Percentiles rank a stretch among this genome's conserved stretches.
Conservation (phyloP, 169 alveolate genomes). For the Plasmodium vivax region DNA sequence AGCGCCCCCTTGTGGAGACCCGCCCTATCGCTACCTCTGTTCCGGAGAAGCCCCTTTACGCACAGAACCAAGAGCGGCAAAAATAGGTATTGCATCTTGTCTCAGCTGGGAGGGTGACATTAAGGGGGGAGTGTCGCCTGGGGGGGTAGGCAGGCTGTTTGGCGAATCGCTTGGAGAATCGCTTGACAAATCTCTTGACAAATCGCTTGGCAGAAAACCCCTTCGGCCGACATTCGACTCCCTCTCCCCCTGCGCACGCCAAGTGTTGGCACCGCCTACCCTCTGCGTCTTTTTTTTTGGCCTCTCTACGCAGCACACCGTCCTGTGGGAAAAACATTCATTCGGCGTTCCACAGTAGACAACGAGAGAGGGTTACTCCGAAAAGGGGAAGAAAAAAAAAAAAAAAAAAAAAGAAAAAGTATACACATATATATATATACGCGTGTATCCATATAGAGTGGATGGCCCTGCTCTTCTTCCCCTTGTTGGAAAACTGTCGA, state of each 20-base stretch:
- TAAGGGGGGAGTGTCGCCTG: constrained; percentile 1
- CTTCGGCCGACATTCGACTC: neutral
- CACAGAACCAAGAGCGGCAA: constrained; percentile 1
- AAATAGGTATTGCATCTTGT: constrained; percentile 32
- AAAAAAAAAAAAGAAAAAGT: neutral
- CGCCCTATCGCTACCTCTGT: constrained; percentile 21
- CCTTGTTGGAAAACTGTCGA: neutral
- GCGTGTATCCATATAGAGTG: neutral
- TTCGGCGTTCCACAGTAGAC: neutral
- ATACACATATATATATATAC: neutral
- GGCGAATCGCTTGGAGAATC: too few relatives aligned
- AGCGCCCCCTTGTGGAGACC: neutral
- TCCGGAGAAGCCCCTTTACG: constrained; percentile 33
- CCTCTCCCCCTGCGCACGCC: neutral
- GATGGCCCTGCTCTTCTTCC: neutral
- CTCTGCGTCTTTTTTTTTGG: neutral
- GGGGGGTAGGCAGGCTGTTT: neutral
- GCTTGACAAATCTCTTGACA: too few relatives aligned
- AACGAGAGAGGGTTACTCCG: neutral
- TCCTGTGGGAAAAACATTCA: neutral
- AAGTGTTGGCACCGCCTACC: neutral
- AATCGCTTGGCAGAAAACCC: neutral
- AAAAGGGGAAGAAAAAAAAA: neutral
- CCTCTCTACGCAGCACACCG: neutral
- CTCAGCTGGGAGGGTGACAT: neutral